Conservation (phyloP, 1,139 yeast species). For the Nakaseomyces nivariensis region DNA sequence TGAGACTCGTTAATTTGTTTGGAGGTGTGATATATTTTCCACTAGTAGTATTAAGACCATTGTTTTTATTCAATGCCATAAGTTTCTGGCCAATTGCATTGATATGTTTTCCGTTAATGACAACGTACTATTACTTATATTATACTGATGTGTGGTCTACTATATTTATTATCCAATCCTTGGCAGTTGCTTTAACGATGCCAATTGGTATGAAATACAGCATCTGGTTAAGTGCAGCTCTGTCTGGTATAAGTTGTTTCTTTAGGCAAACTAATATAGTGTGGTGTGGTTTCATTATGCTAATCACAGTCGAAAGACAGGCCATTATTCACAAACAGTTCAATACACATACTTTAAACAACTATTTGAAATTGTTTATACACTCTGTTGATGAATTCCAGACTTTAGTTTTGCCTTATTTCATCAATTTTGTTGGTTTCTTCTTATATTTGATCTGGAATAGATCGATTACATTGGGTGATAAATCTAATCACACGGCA, state of each 20-base stretch:
- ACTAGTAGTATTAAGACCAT: conserved; percentile 30
- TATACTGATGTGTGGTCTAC: conserved; percentile 95
- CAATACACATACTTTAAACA: conserved; percentile 30
- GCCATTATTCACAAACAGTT: conserved; percentile 34
- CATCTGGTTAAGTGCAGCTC: conserved; percentile 33
- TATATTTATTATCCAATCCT: conserved; percentile 47
- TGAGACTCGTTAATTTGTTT: conserved; percentile 50
- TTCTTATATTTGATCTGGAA: conserved; percentile 49
- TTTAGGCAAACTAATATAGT: conserved; percentile 87
- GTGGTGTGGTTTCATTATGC: conserved; percentile 65
- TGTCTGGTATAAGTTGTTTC: conserved; percentile 51
- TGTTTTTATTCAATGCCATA: conserved; percentile 31
- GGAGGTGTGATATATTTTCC: conserved; percentile 57
- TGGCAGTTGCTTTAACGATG: conserved; percentile 32
- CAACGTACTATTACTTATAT: conserved; percentile 64
- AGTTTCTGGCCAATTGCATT: conserved; percentile 44
- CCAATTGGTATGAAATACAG: conserved; percentile 30
- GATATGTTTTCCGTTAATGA: conserved; percentile 56
- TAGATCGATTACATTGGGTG: conserved; percentile 75
- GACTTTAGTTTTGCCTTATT: conserved; percentile 41
- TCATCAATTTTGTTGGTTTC: conserved; percentile 43
- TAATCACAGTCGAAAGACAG: conserved; percentile 45
- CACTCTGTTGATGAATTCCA: conserved; percentile 30
- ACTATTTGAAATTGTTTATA: conserved; percentile 31
- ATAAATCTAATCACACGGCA: conserved; percentile 71